Evolutionary conservation across 768 basidiomycete genomes (phyloP).

Genomic region (Mycena latifolia): DNA sequence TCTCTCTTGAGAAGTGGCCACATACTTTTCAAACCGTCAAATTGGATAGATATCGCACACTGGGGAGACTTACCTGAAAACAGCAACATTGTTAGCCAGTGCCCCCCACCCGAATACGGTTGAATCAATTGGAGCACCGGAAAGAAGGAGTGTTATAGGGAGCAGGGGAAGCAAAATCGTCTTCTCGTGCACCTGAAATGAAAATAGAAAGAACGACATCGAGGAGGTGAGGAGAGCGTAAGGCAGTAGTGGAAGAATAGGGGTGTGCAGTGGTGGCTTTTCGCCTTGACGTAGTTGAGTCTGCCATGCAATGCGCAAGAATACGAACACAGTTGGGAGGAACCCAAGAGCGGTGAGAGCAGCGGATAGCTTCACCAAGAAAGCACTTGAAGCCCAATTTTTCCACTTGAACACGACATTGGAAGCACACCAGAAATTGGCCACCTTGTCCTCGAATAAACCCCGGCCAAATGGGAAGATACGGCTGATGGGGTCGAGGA

Average conservation of each 20-base stretch:
- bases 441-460: slow-evolving; percentile 95
- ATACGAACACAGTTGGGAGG: slow-evolving; percentile 65
- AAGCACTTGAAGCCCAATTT: slow-evolving; percentile 55
- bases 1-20: slow-evolving; percentile 91
- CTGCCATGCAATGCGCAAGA: slow-evolving; percentile 52
- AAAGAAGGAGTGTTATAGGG: slow-evolving; percentile 85
- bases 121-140: slow-evolving; percentile 63
- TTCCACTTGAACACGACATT: slow-evolving; percentile 93
- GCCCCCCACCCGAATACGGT: slow-evolving; percentile 77
- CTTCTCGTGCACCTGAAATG: slow-evolving; percentile 98
- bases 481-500: slow-evolving; percentile 77
- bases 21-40: slow-evolving; percentile 69
- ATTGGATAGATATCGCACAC: slow-evolving; percentile 13
- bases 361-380: slow-evolving; percentile 76
- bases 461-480: slow-evolving; percentile 95
- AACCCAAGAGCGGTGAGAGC: slow-evolving; percentile 79
- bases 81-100: slow-evolving; percentile 84
- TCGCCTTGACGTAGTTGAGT: slow-evolving; percentile 31
- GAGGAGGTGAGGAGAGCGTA: slow-evolving; percentile 85
- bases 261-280: slow-evolving; percentile 48
- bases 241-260: slow-evolving; percentile 77
- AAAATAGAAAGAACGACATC: slow-evolving; percentile 96
- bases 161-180: slow-evolving; percentile 88
- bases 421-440: slow-evolving; percentile 97
- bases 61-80: slow-evolving; percentile 78